Percentiles rank a stretch among this genome's conserved stretches.
These are phyloP conservation scores for Zymoseptoria crescenta DNA, from an alignment of 2,329 filamentous ascomycete species.

Conservation along the genomic window DNA sequence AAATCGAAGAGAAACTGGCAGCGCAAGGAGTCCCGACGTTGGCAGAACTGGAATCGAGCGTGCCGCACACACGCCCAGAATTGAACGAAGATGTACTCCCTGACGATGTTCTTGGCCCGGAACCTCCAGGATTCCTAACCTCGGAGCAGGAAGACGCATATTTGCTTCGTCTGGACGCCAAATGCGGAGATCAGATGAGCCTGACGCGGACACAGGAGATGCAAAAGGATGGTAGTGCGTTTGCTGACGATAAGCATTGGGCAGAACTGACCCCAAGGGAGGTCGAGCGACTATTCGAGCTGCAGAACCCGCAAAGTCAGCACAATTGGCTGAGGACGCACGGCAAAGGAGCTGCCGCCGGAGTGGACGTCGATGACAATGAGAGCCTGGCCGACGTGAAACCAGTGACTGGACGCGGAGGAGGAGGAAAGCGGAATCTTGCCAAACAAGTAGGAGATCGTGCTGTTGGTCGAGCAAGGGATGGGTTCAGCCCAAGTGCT, in stretches of 20 bases:
- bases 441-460: constrained; percentile 31
- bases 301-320: constrained; percentile 80
- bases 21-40: constrained; percentile 25
- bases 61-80: constrained; percentile 31
- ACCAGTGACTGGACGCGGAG: constrained; percentile 38
- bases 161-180: constrained; percentile 56
- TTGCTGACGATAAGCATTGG: constrained; percentile 24
- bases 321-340: constrained; percentile 73
- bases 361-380: constrained; percentile 40
- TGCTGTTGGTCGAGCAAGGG: constrained; percentile 29
- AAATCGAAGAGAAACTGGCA: constrained; percentile 27
- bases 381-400: constrained; percentile 76
- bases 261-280: constrained; percentile 37
- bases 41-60: constrained; percentile 33
- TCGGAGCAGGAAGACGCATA: constrained; percentile 68
- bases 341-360: constrained; percentile 13
- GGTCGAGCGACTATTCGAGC: constrained; percentile 42
- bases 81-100: constrained; percentile 21
- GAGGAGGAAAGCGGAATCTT: constrained; percentile 21
- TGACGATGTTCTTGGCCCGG: constrained; percentile 41
- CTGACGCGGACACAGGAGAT: constrained; percentile 24
- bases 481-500: constrained; percentile 27
- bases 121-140: constrained; percentile 59
- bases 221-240: constrained; percentile 7
- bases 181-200: constrained; percentile 40